Conservation (phyloP, 768 basidiomycete species). For the Mycena rebaudengoi region DNA sequence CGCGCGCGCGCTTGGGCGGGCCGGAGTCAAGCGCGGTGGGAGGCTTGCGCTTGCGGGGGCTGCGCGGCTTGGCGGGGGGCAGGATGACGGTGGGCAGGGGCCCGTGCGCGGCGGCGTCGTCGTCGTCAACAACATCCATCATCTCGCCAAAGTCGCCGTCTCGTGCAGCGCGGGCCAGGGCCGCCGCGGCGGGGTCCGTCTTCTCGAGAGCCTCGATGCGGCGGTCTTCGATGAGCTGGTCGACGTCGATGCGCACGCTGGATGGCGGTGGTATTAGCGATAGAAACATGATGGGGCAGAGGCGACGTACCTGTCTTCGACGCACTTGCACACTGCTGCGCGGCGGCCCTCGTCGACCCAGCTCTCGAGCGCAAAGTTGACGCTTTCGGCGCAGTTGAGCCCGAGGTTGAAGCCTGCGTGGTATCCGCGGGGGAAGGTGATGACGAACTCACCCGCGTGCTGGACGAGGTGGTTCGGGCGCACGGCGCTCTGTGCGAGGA, state of each 20-base stretch:
- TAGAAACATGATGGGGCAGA: neutral
- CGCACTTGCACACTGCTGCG: slow-evolving; percentile 79
- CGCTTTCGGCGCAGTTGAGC: slow-evolving; percentile 96
- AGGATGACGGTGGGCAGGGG: neutral
- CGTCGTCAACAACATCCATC: neutral
- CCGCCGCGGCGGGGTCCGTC: slow-evolving; percentile 22
- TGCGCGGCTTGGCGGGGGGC: slow-evolving; percentile 6
- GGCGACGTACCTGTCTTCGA: slow-evolving; percentile 70
- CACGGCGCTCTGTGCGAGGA: slow-evolving; percentile 82
- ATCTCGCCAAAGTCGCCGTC: too few relatives aligned
- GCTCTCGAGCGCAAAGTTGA: slow-evolving; percentile 95
- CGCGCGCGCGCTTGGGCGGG: slow-evolving; percentile 18
- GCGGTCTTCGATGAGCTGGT: slow-evolving; percentile 78
- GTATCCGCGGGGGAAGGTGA: slow-evolving; percentile 94
- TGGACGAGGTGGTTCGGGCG: slow-evolving; percentile 90
- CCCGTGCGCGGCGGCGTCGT: neutral
- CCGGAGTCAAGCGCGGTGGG: slow-evolving; percentile 12
- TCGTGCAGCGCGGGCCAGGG: slow-evolving; percentile 19
- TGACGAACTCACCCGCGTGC: slow-evolving; percentile 85
- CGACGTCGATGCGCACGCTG: slow-evolving; percentile 94
- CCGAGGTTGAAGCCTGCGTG: slow-evolving; percentile 98
- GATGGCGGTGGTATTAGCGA: neutral
- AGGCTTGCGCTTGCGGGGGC: slow-evolving; percentile 28
- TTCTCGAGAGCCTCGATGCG: slow-evolving; percentile 51
- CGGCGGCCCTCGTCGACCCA: slow-evolving; percentile 91